These are phyloP conservation scores for Beauveria asiatica DNA, from an alignment of 2,329 filamentous ascomycete species.

Conservation along the genomic window DNA sequence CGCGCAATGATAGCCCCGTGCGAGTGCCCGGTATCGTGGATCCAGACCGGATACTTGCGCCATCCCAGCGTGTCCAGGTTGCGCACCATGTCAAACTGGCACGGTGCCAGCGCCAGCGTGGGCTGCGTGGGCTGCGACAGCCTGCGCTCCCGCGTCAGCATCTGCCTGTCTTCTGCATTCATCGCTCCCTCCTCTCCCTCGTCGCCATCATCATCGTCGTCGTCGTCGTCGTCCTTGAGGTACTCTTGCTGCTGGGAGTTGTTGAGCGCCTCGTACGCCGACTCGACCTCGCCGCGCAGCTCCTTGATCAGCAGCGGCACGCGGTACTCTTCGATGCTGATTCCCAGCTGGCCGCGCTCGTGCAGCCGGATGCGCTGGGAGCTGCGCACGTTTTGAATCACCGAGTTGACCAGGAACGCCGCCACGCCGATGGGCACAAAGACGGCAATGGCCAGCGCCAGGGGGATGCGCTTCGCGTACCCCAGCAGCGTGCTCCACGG, in stretches of 20 bases:
- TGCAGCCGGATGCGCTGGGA: conserved; percentile 67
- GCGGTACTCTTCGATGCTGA: conserved; percentile 62
- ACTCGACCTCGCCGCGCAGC: conserved; percentile 67
- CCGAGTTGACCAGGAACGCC: conserved; percentile 66
- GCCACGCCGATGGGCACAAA: conserved; percentile 65
- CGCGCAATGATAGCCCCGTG: conserved; percentile 89
- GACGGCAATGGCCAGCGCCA: conserved; percentile 56
- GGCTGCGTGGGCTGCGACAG: conserved; percentile 44
- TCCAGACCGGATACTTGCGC: conserved; percentile 62
- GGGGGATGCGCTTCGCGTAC: conserved; percentile 48
- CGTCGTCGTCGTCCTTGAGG: conserved; percentile 39
- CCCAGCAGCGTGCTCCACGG: conserved; percentile 22
- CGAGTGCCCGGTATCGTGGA: conserved; percentile 68
- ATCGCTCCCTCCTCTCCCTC: conserved; percentile 22
- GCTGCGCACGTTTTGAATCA: conserved; percentile 68
- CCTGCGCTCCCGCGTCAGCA: conserved; percentile 33
- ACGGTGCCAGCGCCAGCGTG: conserved; percentile 66
- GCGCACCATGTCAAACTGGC: conserved; percentile 80
- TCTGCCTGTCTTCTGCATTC: conserved; percentile 30
- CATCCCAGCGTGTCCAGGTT: conserved; percentile 60
- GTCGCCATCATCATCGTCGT: conserved; percentile 17
- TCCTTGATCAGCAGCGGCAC: conserved; percentile 69
- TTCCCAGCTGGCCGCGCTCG: conserved; percentile 59
- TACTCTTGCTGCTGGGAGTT: conserved; percentile 63
- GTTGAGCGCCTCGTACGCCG: conserved; percentile 66